Base-by-base conservation (phyloP, 805 yeast species). In the Scheffersomyces ergatensis region DNA sequence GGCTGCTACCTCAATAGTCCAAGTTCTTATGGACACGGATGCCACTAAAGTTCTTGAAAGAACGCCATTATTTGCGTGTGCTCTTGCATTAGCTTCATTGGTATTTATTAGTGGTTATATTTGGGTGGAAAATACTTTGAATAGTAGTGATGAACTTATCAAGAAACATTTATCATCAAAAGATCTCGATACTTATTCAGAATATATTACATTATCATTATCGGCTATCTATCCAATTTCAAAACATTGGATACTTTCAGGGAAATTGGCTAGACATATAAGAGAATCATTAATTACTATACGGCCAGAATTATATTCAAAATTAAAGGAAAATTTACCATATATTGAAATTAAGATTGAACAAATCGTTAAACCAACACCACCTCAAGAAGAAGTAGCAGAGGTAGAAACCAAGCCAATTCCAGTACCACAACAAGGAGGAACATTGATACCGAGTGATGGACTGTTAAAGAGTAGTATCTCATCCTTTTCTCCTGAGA, bases 71-170 rank as follows among this genome's bases (percentile, higher is more conserved):
- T 65, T 65, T 51, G 80, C 80, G 0, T 76, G 82, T 47, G 72
- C 79, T 0, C 55, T 76, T 36, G 82, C 82, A 4, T 74, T 76
- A 52, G 72, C 79, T 0, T 67, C 76, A 6, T 53, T 76, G 30
- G 78, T 76, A 13, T 80, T 76, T 54, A 49, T 76, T 11, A 75
- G 78, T 40, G 77, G 80, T 0, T 76, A 72, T 47, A 60, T 77
- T 2, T 76, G 82, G 82, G 67, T 72, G 4, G 74, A 75, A 18
- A 67, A 73, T 11, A 59, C 67, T 32, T 40, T 63, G 15, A 39
- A 42, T 6, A 37, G 33, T 8, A 21, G 27, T 21, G 46, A 46
- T 32, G 29, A 53, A 2, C 37, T 53, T n/a, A 41, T 60, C 31
- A 48, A 42, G 21, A 30, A 40, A 23, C 43, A 42, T 15, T 49